These are phyloP conservation scores for Sarocladiaceae sp. DNA, from an alignment of 2,329 filamentous ascomycete genomes.

Conservation along the genomic window DNA sequence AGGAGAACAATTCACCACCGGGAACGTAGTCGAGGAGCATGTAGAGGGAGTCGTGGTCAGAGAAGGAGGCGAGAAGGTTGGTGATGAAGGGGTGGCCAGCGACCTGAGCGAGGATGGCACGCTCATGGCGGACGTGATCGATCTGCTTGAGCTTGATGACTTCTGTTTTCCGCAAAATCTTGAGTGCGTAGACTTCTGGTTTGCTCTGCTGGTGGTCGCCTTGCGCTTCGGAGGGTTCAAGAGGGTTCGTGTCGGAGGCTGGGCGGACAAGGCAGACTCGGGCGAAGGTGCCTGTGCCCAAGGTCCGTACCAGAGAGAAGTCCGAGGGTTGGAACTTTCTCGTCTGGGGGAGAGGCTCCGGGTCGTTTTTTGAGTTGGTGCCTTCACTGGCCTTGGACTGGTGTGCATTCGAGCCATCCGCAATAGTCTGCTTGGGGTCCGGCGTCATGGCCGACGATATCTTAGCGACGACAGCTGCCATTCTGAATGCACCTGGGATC, in stretches of 20 bases:
- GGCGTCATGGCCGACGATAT: slow-evolving; percentile 13
- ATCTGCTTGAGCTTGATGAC: slow-evolving; percentile 81
- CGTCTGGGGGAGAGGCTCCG: slow-evolving; percentile 19
- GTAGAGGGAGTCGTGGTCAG: slow-evolving; percentile 71
- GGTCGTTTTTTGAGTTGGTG: background rate
- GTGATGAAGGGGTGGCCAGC: slow-evolving; percentile 81
- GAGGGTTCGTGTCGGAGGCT: slow-evolving; percentile 37
- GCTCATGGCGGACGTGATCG: slow-evolving; percentile 80
- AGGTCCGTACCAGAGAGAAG: slow-evolving; percentile 67
- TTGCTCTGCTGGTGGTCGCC: slow-evolving; percentile 22
- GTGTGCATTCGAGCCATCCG: background rate
- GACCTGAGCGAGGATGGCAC: slow-evolving; percentile 69
- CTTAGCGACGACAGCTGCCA: slow-evolving; percentile 17
- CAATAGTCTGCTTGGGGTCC: background rate
- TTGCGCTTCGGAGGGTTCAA: slow-evolving; percentile 15
- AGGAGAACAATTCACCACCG: slow-evolving; percentile 79
- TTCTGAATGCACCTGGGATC: no score
- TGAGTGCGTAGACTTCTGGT: slow-evolving; percentile 65
- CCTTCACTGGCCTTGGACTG: background rate
- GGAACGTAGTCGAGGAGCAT: slow-evolving; percentile 81
- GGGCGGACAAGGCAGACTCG: slow-evolving; percentile 73
- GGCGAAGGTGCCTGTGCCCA: slow-evolving; percentile 78
- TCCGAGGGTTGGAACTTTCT: slow-evolving; percentile 37
- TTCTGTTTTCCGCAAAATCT: slow-evolving; percentile 67
- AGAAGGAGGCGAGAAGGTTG: slow-evolving; percentile 69